A percentile compares a stretch with the other conserved stretches of the same genome.
Evolutionary conservation across 1,139 yeast genomes (phyloP).

Genomic region (Waltiozyma sp.): DNA sequence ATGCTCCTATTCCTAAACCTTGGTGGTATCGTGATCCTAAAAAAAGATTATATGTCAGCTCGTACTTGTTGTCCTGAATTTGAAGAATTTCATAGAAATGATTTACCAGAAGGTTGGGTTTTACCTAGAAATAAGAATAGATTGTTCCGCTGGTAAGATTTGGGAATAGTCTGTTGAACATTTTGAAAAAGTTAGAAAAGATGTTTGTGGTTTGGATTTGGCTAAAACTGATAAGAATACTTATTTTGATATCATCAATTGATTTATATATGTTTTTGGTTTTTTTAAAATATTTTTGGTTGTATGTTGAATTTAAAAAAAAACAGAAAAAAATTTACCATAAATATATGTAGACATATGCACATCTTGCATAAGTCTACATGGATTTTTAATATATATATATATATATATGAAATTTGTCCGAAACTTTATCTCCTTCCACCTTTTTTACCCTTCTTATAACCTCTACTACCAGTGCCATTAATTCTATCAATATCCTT

Average conservation of each 20-base stretch:
- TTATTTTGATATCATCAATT: not conserved
- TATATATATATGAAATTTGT: too few relatives aligned
- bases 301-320: too few relatives aligned
- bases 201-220: conserved; percentile 14
- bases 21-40: conserved; percentile 24
- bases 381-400: too few relatives aligned
- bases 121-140: conserved; percentile 2
- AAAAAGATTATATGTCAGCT: conserved; percentile 6
- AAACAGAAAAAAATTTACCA: too few relatives aligned
- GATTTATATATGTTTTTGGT: too few relatives aligned
- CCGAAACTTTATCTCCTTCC: conserved; percentile 3
- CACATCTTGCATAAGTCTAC: too few relatives aligned
- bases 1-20: conserved; percentile 38
- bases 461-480: conserved; percentile 13
- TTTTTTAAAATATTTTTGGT: too few relatives aligned
- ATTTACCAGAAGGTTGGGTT: not conserved
- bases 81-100: conserved; percentile 5
- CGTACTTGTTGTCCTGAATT: conserved; percentile 10
- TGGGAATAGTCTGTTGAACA: conserved; percentile 11
- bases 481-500: conserved; percentile 50
- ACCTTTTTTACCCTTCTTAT: conserved; percentile 2
- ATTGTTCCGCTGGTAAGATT: conserved; percentile 12
- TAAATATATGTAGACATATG: too few relatives aligned
- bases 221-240: conserved; percentile 9
- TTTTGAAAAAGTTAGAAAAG: conserved; percentile 10